Evolutionary conservation across 169 alveolate species (phyloP).

Genomic region (Fabrea salina): DNA sequence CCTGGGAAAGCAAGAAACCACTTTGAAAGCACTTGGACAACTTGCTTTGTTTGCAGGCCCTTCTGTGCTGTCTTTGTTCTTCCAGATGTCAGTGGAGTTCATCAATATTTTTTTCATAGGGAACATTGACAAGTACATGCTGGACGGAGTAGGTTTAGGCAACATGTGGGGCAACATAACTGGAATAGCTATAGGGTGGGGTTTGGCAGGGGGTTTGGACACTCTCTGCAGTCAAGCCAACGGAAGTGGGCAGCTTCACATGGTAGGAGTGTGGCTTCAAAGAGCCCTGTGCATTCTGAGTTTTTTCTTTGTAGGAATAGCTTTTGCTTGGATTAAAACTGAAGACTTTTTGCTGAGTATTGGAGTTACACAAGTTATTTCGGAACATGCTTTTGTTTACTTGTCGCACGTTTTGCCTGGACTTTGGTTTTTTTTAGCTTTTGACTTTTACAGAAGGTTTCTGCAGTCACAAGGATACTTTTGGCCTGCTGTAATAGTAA

Average conservation of each 20-base stretch:
- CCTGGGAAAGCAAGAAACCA: background rate
- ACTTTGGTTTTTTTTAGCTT: conserved; percentile 3
- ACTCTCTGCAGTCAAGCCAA: conserved; percentile 46
- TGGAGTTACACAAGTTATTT: background rate
- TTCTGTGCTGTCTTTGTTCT: background rate
- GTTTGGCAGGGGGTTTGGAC: conserved; percentile 48
- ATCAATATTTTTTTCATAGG: conserved; percentile 2
- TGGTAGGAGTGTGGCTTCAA: conserved; percentile 33
- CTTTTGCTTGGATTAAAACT: background rate
- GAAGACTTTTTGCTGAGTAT: background rate
- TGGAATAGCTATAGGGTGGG: conserved; percentile 34
- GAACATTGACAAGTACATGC: conserved; percentile 24
- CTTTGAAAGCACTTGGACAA: background rate
- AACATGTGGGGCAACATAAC: conserved; percentile 36
- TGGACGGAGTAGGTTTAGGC: conserved; percentile 59
- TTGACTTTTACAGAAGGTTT: background rate
- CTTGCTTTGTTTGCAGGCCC: background rate
- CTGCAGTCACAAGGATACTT: background rate
- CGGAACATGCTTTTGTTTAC: background rate
- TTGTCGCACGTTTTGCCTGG: background rate
- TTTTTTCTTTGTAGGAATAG: background rate
- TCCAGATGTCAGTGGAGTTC: background rate
- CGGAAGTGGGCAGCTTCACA: conserved; percentile 35
- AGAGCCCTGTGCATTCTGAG: background rate
- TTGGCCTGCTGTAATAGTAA: conserved; percentile 6